Evolutionary conservation across 768 basidiomycete species (phyloP).

Genomic region (Podaxis rugospora): DNA sequence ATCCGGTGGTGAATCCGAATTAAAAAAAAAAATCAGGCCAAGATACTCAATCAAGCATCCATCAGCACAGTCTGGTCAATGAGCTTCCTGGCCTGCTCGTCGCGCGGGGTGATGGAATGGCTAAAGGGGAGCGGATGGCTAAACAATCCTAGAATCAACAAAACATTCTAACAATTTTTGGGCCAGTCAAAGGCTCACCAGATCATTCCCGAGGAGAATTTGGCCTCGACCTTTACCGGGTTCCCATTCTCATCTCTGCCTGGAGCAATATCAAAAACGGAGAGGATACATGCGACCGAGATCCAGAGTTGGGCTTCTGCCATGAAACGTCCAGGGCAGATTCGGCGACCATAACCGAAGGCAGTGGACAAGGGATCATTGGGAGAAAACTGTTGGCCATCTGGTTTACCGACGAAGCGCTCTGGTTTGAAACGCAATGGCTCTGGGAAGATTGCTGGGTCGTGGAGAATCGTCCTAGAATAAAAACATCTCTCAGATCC

Average conservation of each 20-base stretch:
- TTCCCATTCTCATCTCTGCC: constrained; percentile 31
- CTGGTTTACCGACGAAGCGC: constrained; percentile 31
- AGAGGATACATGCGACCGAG: constrained; percentile 38
- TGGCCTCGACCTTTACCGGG: constrained; percentile 25
- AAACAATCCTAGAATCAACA: not conserved
- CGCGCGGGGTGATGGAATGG: constrained; percentile 21
- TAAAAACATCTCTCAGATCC: not conserved
- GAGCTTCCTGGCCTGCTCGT: constrained; percentile 11
- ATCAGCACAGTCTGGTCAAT: constrained; percentile 13
- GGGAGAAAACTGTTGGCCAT: constrained; percentile 26
- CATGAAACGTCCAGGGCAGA: constrained; percentile 45
- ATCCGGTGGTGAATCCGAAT: not conserved
- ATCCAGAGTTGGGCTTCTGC: constrained; percentile 44
- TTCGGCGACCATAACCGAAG: constrained; percentile 40
- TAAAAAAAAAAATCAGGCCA: not conserved
- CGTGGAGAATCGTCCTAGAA: constrained; percentile 46
- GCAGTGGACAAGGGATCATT: constrained; percentile 30
- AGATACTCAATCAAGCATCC: not conserved
- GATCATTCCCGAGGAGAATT: constrained; percentile 40
- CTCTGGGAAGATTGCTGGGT: constrained; percentile 39
- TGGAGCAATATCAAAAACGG: constrained; percentile 34
- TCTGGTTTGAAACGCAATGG: constrained; percentile 47
- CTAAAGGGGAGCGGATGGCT: constrained; percentile 22
- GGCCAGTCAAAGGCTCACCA: constrained; percentile 23
- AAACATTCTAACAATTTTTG: not conserved